These are phyloP conservation scores for Huntiella abstrusa DNA, from an alignment of 2,329 filamentous ascomycete genomes.

Conservation along the genomic window DNA sequence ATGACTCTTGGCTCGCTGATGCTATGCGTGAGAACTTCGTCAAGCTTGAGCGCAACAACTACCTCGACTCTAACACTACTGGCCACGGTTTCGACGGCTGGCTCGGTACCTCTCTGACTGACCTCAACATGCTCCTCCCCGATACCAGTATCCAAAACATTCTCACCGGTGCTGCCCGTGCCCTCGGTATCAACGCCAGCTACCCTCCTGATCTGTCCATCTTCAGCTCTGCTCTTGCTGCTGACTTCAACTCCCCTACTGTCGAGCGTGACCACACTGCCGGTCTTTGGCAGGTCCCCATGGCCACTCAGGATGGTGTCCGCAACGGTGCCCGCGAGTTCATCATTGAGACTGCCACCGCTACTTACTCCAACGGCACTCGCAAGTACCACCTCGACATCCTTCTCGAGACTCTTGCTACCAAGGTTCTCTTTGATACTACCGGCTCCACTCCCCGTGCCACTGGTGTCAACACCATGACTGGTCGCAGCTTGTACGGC, in stretches of 20 bases:
- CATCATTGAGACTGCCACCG: conserved; percentile 21
- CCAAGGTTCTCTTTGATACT: conserved; percentile 21
- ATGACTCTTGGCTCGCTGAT: conserved; percentile 22
- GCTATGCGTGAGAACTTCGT: conserved; percentile 25
- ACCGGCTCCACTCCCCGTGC: conserved; percentile 17
- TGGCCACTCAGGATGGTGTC: conserved; percentile 30
- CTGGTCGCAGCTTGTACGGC: conserved; percentile 13
- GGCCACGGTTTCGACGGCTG: conserved; percentile 26
- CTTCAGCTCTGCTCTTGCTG: conserved; percentile 15
- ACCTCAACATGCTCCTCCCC: conserved; percentile 15
- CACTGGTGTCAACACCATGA: conserved; percentile 20
- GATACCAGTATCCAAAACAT: conserved; percentile 17
- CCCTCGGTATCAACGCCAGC: conserved; percentile 14
- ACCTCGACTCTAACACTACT: conserved; percentile 19
- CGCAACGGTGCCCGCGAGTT: conserved; percentile 38
- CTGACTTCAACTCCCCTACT: conserved; percentile 15
- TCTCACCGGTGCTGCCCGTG: conserved; percentile 15
- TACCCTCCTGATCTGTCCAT: conserved; percentile 14
- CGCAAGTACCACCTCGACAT: conserved; percentile 16
- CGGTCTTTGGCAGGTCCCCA: conserved; percentile 38
- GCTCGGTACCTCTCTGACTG: conserved; percentile 15
- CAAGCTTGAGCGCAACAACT: conserved; percentile 25
- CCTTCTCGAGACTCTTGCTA: conserved; percentile 17
- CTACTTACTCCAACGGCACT: conserved; percentile 15
- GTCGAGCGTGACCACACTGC: conserved; percentile 12